Percentiles rank a stretch among this genome's conserved stretches.
Conservation (phyloP, 306 rosid species). For the Gastrolobium villosum region DNA sequence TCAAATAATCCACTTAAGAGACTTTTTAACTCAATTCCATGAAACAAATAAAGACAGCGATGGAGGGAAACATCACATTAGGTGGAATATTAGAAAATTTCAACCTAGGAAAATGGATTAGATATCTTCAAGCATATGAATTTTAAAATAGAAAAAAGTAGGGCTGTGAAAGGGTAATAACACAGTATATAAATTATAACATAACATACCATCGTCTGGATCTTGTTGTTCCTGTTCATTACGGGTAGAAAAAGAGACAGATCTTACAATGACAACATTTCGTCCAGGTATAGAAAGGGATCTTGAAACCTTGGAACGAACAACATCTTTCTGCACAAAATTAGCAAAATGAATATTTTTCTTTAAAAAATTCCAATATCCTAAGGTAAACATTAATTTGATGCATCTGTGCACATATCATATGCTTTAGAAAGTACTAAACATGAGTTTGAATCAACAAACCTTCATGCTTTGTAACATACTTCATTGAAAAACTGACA, state of each 20-base stretch:
- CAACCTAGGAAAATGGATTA: slow-evolving; percentile 28
- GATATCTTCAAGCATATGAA: slow-evolving; percentile 35
- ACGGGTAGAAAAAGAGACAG: slow-evolving; percentile 71
- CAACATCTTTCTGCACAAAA: slow-evolving; percentile 74
- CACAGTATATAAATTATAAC: slow-evolving; percentile 20
- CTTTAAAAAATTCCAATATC: background rate
- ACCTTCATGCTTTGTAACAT: slow-evolving; percentile 15
- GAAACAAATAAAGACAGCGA: slow-evolving; percentile 8
- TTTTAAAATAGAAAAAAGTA: slow-evolving; percentile 24
- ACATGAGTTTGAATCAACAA: slow-evolving; percentile 32
- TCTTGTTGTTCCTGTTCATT: slow-evolving; percentile 60
- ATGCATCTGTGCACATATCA: slow-evolving; percentile 37
- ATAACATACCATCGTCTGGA: slow-evolving; percentile 70
- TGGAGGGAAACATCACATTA: background rate
- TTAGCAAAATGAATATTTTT: slow-evolving; percentile 40
- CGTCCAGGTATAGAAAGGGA: slow-evolving; percentile 87
- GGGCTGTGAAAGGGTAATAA: slow-evolving; percentile 37
- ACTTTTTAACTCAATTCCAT: background rate
- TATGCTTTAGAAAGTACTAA: slow-evolving; percentile 27
- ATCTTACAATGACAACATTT: slow-evolving; percentile 84
- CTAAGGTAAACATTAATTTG: slow-evolving; percentile 32
- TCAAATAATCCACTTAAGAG: slow-evolving; percentile 24
- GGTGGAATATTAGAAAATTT: background rate
- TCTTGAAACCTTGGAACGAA: slow-evolving; percentile 76
- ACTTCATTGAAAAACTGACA: slow-evolving; percentile 25